Conservation (phyloP, 768 basidiomycete genomes). For the Auriscalpium orientale region DNA sequence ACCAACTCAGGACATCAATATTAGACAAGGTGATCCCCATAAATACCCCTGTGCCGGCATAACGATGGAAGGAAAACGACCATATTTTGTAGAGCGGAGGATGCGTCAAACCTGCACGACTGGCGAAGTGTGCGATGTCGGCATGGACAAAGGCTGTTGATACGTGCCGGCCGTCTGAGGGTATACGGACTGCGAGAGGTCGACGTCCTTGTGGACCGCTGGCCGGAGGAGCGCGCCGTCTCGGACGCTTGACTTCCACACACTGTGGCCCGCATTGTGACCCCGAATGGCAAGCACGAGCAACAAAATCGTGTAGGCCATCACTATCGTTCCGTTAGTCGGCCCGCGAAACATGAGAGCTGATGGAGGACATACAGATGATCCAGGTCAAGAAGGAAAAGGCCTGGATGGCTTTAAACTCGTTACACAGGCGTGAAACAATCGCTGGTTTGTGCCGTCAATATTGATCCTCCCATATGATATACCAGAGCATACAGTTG, state of each 20-base stretch:
- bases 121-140: background rate
- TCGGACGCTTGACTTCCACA: conserved; percentile 29
- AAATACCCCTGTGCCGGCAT: too few relatives aligned
- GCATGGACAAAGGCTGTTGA: background rate
- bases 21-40: too few relatives aligned
- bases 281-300: conserved; percentile 21
- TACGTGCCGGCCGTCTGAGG: background rate
- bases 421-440: conserved; percentile 17
- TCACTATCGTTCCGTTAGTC: conserved; percentile 19
- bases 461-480: background rate
- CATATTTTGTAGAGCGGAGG: too few relatives aligned
- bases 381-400: conserved; percentile 32
- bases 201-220: background rate
- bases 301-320: conserved; percentile 24
- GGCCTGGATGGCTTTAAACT: conserved; percentile 26
- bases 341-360: background rate
- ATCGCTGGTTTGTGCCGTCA: conserved; percentile 3
- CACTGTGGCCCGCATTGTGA: conserved; percentile 19
- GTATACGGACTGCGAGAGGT: background rate
- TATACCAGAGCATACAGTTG: background rate
- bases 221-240: conserved; percentile 16
- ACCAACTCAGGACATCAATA: too few relatives aligned
- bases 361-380: conserved; percentile 19
- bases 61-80: too few relatives aligned
- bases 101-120: background rate